Percentiles rank a stretch among this genome's conserved stretches.
Evolutionary conservation across 1,139 yeast species (phyloP).

Genomic region (Kazachstania sp.): DNA sequence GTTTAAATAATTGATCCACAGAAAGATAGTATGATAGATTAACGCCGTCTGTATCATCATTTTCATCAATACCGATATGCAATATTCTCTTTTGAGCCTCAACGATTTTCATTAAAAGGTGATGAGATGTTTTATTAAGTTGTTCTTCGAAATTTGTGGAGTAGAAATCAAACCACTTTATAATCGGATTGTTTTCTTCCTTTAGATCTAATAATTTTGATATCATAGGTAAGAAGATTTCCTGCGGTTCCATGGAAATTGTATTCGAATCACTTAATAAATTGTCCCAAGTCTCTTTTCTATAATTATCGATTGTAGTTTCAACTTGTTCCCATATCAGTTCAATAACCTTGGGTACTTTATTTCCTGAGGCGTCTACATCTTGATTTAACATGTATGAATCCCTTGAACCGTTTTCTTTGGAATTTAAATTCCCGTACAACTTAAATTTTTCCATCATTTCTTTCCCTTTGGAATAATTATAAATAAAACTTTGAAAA

Average conservation of each 20-base stretch:
- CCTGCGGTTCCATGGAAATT: conserved; percentile 27
- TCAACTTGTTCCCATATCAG: conserved; percentile 65
- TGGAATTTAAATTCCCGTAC: not conserved
- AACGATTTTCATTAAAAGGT: conserved; percentile 32
- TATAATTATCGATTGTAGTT: conserved; percentile 53
- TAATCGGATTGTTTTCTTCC: conserved; percentile 49
- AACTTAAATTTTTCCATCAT: conserved; percentile 23
- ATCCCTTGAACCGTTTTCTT: not conserved
- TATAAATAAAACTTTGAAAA: conserved; percentile 62
- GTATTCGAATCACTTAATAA: conserved; percentile 31
- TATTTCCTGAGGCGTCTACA: not conserved
- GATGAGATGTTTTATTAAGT: conserved; percentile 32
- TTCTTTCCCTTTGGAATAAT: conserved; percentile 51
- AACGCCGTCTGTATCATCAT: conserved; percentile 21
- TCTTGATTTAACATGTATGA: not conserved
- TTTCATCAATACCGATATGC: conserved; percentile 25
- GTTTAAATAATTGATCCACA: conserved; percentile 18
- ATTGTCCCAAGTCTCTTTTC: conserved; percentile 53
- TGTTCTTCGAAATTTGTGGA: conserved; percentile 34
- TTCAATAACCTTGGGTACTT: conserved; percentile 32
- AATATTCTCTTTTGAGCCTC: conserved; percentile 30
- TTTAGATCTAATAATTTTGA: conserved; percentile 48
- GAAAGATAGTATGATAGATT: conserved; percentile 23
- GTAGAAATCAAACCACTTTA: conserved; percentile 50
- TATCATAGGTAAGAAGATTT: conserved; percentile 48